These are phyloP conservation scores for Kazachstania bromeliacearum DNA, from an alignment of 805 yeast genomes.

Conservation along the genomic window DNA sequence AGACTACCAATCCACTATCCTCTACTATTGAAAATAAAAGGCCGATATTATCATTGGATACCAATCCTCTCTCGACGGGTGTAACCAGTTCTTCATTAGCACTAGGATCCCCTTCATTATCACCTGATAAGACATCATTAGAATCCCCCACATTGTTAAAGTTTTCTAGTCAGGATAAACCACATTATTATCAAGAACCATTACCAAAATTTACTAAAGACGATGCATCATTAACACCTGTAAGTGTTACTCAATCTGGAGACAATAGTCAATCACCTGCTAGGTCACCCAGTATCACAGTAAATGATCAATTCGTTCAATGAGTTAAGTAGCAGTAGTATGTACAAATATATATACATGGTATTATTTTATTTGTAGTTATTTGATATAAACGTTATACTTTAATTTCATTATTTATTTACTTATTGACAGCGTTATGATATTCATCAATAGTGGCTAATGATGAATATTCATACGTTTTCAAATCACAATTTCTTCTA, in stretches of 20 bases:
- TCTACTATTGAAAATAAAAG: constrained; percentile 1
- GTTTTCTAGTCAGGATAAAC: constrained; percentile 17
- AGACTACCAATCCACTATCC: constrained; percentile 2
- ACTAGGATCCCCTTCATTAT: constrained; percentile 23
- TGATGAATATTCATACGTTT: constrained; percentile 20
- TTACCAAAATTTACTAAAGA: constrained; percentile 12
- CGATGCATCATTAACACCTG: background rate
- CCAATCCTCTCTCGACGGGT: constrained; percentile 20
- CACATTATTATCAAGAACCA: constrained; percentile 26
- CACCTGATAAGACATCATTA: constrained; percentile 21
- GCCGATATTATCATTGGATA: constrained; percentile 23
- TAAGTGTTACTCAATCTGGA: background rate
- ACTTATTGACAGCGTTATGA: too few relatives aligned
- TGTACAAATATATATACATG: background rate
- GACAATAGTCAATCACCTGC: constrained; percentile 7
- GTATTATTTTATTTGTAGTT: background rate
- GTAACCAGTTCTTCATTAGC: constrained; percentile 10
- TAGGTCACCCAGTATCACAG: constrained; percentile 14
- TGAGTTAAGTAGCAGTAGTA: background rate
- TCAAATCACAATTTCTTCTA: constrained; percentile 19
- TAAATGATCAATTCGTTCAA: constrained; percentile 4
- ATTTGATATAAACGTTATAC: background rate
- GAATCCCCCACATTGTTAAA: constrained; percentile 26
- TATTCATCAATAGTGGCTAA: constrained; percentile 20
- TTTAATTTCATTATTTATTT: too few relatives aligned